phyloP scores from a whole-genome alignment of 2,329 filamentous ascomycete genomes.

The Fusarium continuum region DNA sequence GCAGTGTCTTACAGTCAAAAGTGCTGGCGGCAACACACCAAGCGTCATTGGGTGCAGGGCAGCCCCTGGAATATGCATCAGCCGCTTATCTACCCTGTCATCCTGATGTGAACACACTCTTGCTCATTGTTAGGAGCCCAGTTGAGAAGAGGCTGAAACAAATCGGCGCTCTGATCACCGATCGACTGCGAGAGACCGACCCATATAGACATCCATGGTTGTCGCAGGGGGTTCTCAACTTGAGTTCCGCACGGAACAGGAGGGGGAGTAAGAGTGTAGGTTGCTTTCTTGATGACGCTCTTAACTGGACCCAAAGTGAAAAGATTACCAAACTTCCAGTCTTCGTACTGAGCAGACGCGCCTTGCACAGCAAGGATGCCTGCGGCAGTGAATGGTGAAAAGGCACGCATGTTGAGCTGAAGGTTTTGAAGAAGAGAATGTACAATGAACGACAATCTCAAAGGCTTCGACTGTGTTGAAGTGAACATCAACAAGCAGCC shows the following conservation, averaged over 20 bases:
- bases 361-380: background rate
- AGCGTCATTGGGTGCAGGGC: background rate
- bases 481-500: background rate
- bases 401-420: background rate
- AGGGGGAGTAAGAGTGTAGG: slow-evolving; percentile 6
- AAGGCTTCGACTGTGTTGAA: background rate
- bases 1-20: background rate
- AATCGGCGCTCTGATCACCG: background rate
- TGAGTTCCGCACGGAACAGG: slow-evolving; percentile 7
- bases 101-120: background rate
- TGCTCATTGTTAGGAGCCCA: slow-evolving; percentile 11
- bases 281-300: slow-evolving; percentile 17
- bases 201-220: slow-evolving; percentile 20
- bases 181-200: slow-evolving; percentile 12
- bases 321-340: slow-evolving; percentile 15
- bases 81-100: background rate
- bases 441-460: background rate
- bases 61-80: background rate
- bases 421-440: background rate
- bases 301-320: background rate
- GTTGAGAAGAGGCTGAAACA: slow-evolving; percentile 15
- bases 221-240: background rate
- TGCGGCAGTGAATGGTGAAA: background rate
- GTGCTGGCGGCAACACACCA: slow-evolving; percentile 4
- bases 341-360: slow-evolving; percentile 10